These are phyloP conservation scores for Ceratobasidium sp. DNA, from an alignment of 1,284 basidiomycete genomes.

Conservation along the genomic window DNA sequence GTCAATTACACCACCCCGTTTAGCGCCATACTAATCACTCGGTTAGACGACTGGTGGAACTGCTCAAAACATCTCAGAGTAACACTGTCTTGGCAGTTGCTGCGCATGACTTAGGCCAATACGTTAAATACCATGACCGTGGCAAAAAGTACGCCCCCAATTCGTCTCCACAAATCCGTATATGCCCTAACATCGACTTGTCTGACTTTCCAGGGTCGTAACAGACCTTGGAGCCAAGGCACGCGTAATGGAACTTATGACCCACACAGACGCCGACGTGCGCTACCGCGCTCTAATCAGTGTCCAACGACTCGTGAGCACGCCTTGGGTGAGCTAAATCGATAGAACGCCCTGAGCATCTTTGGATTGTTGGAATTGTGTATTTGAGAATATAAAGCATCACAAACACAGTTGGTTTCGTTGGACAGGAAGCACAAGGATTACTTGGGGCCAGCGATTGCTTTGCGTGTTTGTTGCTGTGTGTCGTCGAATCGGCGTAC, in stretches of 20 bases:
- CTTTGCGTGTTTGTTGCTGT: constrained; percentile 68
- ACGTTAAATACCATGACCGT: constrained; percentile 88
- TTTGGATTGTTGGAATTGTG: constrained; percentile 15
- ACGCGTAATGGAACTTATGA: constrained; percentile 94
- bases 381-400: constrained; percentile 24
- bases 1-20: constrained; percentile 41
- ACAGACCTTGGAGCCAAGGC: constrained; percentile 89
- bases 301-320: constrained; percentile 83
- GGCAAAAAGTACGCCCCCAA: constrained; percentile 80
- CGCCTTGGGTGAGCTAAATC: constrained; percentile 66
- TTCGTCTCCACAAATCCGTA: not conserved
- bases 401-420: constrained; percentile 4
- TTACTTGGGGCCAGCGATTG: constrained; percentile 62
- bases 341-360: not conserved
- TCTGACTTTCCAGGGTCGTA: constrained; percentile 65
- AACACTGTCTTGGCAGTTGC: constrained; percentile 86
- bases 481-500: constrained; percentile 90
- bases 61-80: constrained; percentile 78
- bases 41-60: constrained; percentile 62
- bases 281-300: constrained; percentile 90
- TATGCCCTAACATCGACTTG: not conserved
- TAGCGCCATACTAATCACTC: not conserved
- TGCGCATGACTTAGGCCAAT: constrained; percentile 91
- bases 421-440: not conserved
- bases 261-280: constrained; percentile 86